phyloP scores from a whole-genome alignment of 768 basidiomycete species.

The Naganishia randhawae region DNA sequence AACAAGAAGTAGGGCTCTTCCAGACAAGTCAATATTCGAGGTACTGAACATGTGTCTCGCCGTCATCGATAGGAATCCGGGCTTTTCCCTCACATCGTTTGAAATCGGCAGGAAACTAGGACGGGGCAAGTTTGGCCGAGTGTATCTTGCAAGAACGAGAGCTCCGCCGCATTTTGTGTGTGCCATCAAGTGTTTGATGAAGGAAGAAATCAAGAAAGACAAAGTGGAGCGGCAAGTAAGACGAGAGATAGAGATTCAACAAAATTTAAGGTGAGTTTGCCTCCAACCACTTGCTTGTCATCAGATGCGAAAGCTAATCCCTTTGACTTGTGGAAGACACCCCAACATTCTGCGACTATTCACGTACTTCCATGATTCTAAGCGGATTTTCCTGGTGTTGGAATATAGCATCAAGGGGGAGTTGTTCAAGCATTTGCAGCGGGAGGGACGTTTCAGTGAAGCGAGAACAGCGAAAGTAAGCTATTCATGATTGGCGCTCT shows the following conservation, averaged over 20 bases:
- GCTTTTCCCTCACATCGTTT: conserved; percentile 57
- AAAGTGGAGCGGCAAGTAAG: conserved; percentile 95
- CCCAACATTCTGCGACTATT: conserved; percentile 90
- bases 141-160: conserved; percentile 97
- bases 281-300: neutral
- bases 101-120: conserved; percentile 94
- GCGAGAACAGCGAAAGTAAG: conserved; percentile 65
- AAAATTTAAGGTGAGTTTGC: conserved; percentile 30
- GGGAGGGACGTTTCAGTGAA: conserved; percentile 81
- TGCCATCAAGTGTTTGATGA: conserved; percentile 94
- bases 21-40: neutral
- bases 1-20: conserved; percentile 30
- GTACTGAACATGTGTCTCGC: conserved; percentile 11
- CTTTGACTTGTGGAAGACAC: conserved; percentile 57
- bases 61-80: neutral
- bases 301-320: neutral
- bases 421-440: conserved; percentile 89
- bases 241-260: conserved; percentile 85
- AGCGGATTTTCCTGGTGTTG: conserved; percentile 95
- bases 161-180: conserved; percentile 82
- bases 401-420: conserved; percentile 97
- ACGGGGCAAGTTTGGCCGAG: conserved; percentile 98
- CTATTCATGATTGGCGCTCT: neutral
- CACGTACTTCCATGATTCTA: conserved; percentile 96
- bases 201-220: conserved; percentile 85